Evolutionary conservation across 2,329 filamentous ascomycete genomes (phyloP), one percentile per base, ranked within the genome.

Genomic region (Zymoseptoria ardabiliae): DNA sequence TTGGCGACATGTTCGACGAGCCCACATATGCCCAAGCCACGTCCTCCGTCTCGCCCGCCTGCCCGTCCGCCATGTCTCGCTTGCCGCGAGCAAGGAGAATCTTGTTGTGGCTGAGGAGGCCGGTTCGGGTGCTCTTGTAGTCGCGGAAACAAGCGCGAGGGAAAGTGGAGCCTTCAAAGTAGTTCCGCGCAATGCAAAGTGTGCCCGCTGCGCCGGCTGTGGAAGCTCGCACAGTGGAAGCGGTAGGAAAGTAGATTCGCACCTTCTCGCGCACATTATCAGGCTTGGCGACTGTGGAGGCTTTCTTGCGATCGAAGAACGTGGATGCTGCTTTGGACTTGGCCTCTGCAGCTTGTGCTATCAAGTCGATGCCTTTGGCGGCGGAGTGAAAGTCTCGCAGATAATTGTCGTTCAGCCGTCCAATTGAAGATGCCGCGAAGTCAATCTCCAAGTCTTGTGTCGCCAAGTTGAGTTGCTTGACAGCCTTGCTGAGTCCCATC

Each of bases 1-100:
- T 92, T 74, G 97, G 91, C 0, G 91, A 96, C 25, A 96, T 76
- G 74, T 99, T 99, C 7, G 91, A 90, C 67, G 90, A 96, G 17
- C 94, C 94, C 45, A 96, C 76, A 70, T 97, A 97, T 2, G 83
- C 87, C 87, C 90, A 97, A 4, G 85, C 85, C 49, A 76, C 72
- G 22, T 76, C 76, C 51, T 63, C 53, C 20, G 63, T 58, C 70
- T 74, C 52, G 61, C 62, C 20, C 59, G 64, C 19, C 1, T 50
- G 28, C 30, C 20, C n/a, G 35, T 13, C 35, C 7, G 13, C 35
- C 4, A n/a, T n/a, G 2, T 10, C 53, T 51, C 23, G 56, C 55
- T 63, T 64, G 74, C 81, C 54, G 11, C 74, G 68, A 17, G 69
- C 73, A 56, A 71, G 72, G 2, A 76, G 60, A 19, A 76, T 71